Evolutionary conservation across 1,139 yeast genomes (phyloP), one percentile per base, ranked within the genome.

Genomic region (Blastobotrys illinoisensis): DNA sequence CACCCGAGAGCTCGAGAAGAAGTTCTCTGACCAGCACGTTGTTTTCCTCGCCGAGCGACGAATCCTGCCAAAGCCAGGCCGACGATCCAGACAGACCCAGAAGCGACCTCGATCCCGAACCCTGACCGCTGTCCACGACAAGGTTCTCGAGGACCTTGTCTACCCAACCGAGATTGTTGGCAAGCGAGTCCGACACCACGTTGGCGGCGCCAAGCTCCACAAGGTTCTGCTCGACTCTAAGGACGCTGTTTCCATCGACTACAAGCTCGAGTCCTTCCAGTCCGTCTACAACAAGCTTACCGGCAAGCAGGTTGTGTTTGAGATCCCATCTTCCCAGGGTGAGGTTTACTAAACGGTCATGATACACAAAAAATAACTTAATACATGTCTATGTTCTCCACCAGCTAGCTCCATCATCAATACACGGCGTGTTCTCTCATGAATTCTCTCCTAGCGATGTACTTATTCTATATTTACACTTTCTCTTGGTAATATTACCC

Each of bases 101-200:
- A 91, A 93, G 93, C 93, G 99, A 85, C 99, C 99, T 79, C 88
- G 97, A 84, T 91, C 98, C 72, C 90, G 99, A 87, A 93, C 99
- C 73, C 85, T 93, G 79, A 85, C 97, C 71, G 90, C 98, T 74
- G 99, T 93, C 69, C 99, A 93, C 80, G 98, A 93, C 82, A 89
- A 90, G 79, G 82, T 93, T 80, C 89, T 93, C 78, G 99, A 93
- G 80, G 99, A 93, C 80, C 85, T 93, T 75, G 99, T 95, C 68
- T 93, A 87, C 97, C 99, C 99, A 79, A 91, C 98, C 71, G 98
- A 93, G 83, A 93, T 93, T 73, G 84, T 88, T 71, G 99, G 99
- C 79, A 93, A 93, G 89, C 91, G 99, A 84, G 95, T 89, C 74
- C 90, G 97, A 86, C 90, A 88, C 89, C 85, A 89, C 77, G 96